phyloP scores from a whole-genome alignment of 495 filamentous ascomycete species.

The Penicillium psychrofluorescens region DNA sequence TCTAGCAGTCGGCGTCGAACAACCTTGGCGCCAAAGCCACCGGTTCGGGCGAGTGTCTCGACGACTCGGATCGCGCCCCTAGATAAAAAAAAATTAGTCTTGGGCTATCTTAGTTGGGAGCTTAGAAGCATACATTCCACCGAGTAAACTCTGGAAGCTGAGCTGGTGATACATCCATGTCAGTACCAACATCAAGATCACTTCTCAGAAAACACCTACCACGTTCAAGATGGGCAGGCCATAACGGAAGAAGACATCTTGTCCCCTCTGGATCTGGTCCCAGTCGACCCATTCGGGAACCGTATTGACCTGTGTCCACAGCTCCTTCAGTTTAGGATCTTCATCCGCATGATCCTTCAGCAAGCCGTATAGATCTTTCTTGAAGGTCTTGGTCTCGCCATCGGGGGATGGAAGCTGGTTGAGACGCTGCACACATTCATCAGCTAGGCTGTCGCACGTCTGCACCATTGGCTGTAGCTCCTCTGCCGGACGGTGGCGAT shows the following conservation, averaged over 20 bases:
- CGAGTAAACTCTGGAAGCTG: conserved; percentile 32
- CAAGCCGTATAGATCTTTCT: conserved; percentile 55
- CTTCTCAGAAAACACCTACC: conserved; percentile 12
- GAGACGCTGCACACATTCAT: conserved; percentile 55
- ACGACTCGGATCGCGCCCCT: conserved; percentile 54
- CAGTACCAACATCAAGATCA: too few relatives aligned
- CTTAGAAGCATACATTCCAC: conserved; percentile 24
- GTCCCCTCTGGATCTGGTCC: conserved; percentile 60
- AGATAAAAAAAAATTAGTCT: background rate
- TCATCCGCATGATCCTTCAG: conserved; percentile 48
- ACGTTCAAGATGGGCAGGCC: conserved; percentile 53
- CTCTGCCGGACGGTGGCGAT: conserved; percentile 54
- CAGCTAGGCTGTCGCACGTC: conserved; percentile 61
- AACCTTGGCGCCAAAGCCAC: conserved; percentile 65
- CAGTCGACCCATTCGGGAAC: conserved; percentile 78
- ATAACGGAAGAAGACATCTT: conserved; percentile 64
- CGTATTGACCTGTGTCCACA: conserved; percentile 65
- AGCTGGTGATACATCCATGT: conserved; percentile 13
- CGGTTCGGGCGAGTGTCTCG: conserved; percentile 69
- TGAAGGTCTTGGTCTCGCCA: conserved; percentile 14
- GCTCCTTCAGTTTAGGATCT: conserved; percentile 47
- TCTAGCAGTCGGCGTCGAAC: conserved; percentile 65
- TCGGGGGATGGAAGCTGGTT: conserved; percentile 44
- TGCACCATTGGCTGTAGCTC: conserved; percentile 53
- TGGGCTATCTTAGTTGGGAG: background rate